Conservation (phyloP, 2,329 filamentous ascomycete genomes). For the Colletotrichum truncatum region DNA sequence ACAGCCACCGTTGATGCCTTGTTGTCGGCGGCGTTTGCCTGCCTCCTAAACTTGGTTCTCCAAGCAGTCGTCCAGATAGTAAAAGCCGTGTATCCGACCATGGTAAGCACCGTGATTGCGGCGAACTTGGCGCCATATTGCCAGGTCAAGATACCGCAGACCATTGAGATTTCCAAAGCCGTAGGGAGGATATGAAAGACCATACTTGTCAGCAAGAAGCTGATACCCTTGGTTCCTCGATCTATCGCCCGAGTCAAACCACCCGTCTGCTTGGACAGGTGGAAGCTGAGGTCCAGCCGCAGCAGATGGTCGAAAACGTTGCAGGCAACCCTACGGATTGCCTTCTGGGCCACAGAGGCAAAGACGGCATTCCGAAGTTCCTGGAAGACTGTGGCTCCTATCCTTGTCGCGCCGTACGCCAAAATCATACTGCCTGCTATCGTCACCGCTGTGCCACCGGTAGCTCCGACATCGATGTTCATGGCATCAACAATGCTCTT, state of each 20-base stretch:
- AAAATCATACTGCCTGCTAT: slow-evolving; percentile 93
- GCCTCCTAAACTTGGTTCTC: slow-evolving; percentile 95
- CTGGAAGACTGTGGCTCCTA: slow-evolving; percentile 90
- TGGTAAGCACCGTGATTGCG: slow-evolving; percentile 87
- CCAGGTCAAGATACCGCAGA: slow-evolving; percentile 95
- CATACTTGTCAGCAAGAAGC: slow-evolving; percentile 96
- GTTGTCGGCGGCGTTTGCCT: slow-evolving; percentile 96
- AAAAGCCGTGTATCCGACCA: slow-evolving; percentile 95
- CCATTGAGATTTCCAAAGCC: slow-evolving; percentile 91
- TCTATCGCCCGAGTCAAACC: slow-evolving; percentile 94
- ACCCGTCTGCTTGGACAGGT: slow-evolving; percentile 92
- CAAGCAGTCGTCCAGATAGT: slow-evolving; percentile 96
- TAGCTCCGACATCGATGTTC: slow-evolving; percentile 90
- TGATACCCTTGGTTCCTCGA: slow-evolving; percentile 97
- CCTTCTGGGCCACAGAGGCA: slow-evolving; percentile 95
- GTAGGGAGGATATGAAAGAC: slow-evolving; percentile 97
- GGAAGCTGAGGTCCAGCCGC: slow-evolving; percentile 90
- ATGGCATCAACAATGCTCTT: slow-evolving; percentile 97
- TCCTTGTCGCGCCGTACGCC: slow-evolving; percentile 88
- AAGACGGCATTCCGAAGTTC: slow-evolving; percentile 97
- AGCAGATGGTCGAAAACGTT: slow-evolving; percentile 94
- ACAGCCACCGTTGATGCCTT: slow-evolving; percentile 94
- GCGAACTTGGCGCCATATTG: slow-evolving; percentile 95
- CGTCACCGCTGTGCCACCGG: slow-evolving; percentile 88
- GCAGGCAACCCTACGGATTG: slow-evolving; percentile 88